Evolutionary conservation across 306 rosid species (phyloP).

Genomic region (Fagus sylvatica): DNA sequence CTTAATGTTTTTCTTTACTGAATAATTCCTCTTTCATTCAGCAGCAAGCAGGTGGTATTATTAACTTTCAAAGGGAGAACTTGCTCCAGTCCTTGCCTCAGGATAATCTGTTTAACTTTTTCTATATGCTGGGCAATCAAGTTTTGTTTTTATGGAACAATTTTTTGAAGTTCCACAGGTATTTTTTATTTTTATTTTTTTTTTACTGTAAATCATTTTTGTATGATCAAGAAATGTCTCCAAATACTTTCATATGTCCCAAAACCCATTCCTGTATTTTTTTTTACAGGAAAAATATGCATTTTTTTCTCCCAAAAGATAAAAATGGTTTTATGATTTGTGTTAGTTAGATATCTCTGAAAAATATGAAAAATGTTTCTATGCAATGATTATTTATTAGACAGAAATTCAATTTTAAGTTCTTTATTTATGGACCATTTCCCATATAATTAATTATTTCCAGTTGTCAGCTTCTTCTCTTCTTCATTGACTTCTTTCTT

Average conservation of each 20-base stretch:
- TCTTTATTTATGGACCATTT: too few species aligned
- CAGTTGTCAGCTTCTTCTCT: neutral
- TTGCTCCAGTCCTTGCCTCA: conserved; percentile 43
- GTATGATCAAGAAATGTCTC: too few species aligned
- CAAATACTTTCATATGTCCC: neutral
- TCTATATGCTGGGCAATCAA: conserved; percentile 69
- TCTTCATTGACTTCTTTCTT: neutral
- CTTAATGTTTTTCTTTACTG: conserved; percentile 14
- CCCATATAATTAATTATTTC: too few species aligned
- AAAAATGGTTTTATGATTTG: too few species aligned
- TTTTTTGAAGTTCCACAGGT: conserved; percentile 82
- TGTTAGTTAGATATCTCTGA: too few species aligned
- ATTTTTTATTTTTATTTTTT: conserved; percentile 17
- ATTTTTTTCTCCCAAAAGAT: too few species aligned
- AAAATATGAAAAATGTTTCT: too few species aligned
- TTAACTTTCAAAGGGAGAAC: conserved; percentile 42
- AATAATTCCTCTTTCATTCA: conserved; percentile 12
- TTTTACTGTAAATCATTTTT: neutral
- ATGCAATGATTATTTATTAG: too few species aligned
- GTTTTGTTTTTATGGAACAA: conserved; percentile 73
- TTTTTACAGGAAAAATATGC: too few species aligned
- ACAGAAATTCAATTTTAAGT: too few species aligned
- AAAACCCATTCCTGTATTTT: neutral
- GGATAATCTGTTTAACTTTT: conserved; percentile 45
- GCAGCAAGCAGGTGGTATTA: conserved; percentile 47